These are phyloP conservation scores for Aaosphaeria arxii DNA, from an alignment of 2,329 filamentous ascomycete genomes.

Conservation along the genomic window DNA sequence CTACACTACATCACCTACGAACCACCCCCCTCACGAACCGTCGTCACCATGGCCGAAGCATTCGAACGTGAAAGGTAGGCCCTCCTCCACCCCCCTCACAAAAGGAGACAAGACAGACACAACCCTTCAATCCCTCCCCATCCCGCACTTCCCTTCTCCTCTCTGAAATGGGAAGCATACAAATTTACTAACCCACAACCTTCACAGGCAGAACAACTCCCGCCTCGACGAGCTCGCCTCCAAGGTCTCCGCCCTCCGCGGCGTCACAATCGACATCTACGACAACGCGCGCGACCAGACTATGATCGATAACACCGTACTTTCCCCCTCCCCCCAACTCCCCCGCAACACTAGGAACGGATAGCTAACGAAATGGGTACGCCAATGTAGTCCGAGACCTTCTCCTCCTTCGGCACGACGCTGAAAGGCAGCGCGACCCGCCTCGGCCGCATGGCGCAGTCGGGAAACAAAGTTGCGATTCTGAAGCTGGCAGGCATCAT, in stretches of 20 bases:
- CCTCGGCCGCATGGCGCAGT: slow-evolving; percentile 83
- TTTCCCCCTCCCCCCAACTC: slow-evolving; percentile 20
- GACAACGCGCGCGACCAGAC: slow-evolving; percentile 88
- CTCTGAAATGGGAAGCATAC: slow-evolving; percentile 2
- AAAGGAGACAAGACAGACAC: neutral
- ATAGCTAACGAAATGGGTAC: too few relatives aligned
- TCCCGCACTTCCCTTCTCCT: slow-evolving; percentile 3
- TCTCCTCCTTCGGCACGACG: slow-evolving; percentile 79
- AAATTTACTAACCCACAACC: slow-evolving; percentile 6
- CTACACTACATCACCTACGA: neutral
- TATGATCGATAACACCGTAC: slow-evolving; percentile 81
- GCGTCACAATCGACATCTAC: slow-evolving; percentile 96
- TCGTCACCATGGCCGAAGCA: slow-evolving; percentile 54
- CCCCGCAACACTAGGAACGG: neutral
- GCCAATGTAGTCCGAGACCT: slow-evolving; percentile 75
- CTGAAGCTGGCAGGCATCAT: slow-evolving; percentile 86
- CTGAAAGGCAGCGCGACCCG: slow-evolving; percentile 81
- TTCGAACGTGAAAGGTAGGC: slow-evolving; percentile 59
- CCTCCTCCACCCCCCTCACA: neutral
- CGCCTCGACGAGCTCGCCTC: slow-evolving; percentile 85
- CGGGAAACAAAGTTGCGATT: slow-evolving; percentile 87
- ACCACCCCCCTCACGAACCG: neutral
- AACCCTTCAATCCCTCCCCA: slow-evolving; percentile 6
- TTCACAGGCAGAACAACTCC: slow-evolving; percentile 79
- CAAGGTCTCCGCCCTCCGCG: slow-evolving; percentile 88